These are phyloP conservation scores for Fraxinus paxiana DNA, from an alignment of 305 asterid genomes.

Conservation along the genomic window DNA sequence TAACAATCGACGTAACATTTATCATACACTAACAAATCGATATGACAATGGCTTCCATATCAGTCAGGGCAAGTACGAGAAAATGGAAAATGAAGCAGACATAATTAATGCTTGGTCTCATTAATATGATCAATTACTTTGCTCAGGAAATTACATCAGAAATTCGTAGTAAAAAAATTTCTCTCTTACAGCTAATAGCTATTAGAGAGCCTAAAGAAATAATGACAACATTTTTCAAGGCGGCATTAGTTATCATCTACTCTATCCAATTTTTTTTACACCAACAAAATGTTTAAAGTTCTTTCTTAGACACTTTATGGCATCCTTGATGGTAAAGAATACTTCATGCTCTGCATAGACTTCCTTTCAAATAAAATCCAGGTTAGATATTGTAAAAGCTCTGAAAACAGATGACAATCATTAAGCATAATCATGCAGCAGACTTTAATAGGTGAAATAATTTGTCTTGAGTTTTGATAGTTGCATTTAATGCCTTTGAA, in stretches of 20 bases:
- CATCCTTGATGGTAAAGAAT: neutral
- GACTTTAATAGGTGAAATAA: neutral
- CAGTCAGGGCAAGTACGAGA: neutral
- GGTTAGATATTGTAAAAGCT: neutral
- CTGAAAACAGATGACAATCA: neutral
- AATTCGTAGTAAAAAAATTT: neutral
- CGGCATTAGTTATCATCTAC: neutral
- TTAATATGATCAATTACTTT: neutral
- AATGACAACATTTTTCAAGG: neutral
- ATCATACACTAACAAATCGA: neutral
- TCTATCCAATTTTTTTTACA: neutral
- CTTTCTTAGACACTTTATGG: neutral
- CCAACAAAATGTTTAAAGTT: neutral
- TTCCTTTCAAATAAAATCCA: neutral
- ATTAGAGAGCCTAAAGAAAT: neutral
- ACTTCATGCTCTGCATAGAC: neutral
- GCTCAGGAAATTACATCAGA: neutral
- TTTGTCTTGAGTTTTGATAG: neutral
- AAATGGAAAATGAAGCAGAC: neutral
- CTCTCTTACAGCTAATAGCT: neutral
- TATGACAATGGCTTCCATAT: neutral
- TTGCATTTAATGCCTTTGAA: neutral
- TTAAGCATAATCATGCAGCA: neutral
- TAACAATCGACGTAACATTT: neutral
- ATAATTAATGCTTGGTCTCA: neutral